These are phyloP conservation scores for Hypoxylon subgilvum DNA, from an alignment of 495 filamentous ascomycete genomes.

Conservation along the genomic window DNA sequence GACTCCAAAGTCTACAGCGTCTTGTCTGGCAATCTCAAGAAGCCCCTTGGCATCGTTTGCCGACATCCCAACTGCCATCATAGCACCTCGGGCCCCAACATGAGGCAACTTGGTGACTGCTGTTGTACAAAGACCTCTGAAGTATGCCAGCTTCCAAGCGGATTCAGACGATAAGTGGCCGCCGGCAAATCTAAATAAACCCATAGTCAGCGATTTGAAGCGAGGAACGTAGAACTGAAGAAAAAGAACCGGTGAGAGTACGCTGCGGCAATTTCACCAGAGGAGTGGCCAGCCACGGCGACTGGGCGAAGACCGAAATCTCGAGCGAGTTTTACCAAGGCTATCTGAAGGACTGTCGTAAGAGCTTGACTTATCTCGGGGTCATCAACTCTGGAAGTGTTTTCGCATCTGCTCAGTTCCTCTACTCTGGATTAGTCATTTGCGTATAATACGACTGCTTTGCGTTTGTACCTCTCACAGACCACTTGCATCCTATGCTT, in stretches of 20 bases:
- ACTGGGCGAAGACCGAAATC: slow-evolving; percentile 51
- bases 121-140: slow-evolving; percentile 33
- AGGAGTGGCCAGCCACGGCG: slow-evolving; percentile 62
- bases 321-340: slow-evolving; percentile 56
- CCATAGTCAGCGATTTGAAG: background rate
- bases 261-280: slow-evolving; percentile 61
- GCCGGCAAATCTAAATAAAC: slow-evolving; percentile 38
- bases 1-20: slow-evolving; percentile 6
- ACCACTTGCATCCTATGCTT: background rate
- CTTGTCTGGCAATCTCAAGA: slow-evolving; percentile 15
- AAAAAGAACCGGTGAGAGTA: no score
- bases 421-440: background rate
- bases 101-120: background rate
- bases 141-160: slow-evolving; percentile 53
- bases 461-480: background rate
- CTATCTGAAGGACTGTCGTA: slow-evolving; percentile 54
- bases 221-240: slow-evolving; percentile 23
- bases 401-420: slow-evolving; percentile 6
- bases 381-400: slow-evolving; percentile 39
- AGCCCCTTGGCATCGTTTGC: background rate
- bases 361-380: slow-evolving; percentile 48
- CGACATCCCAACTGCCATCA: slow-evolving; percentile 49
- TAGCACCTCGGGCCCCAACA: slow-evolving; percentile 3
- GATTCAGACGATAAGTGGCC: slow-evolving; percentile 46
- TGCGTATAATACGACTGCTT: no score